Conservation (phyloP, 2,329 filamentous ascomycete species). For the Monascus ruber region DNA sequence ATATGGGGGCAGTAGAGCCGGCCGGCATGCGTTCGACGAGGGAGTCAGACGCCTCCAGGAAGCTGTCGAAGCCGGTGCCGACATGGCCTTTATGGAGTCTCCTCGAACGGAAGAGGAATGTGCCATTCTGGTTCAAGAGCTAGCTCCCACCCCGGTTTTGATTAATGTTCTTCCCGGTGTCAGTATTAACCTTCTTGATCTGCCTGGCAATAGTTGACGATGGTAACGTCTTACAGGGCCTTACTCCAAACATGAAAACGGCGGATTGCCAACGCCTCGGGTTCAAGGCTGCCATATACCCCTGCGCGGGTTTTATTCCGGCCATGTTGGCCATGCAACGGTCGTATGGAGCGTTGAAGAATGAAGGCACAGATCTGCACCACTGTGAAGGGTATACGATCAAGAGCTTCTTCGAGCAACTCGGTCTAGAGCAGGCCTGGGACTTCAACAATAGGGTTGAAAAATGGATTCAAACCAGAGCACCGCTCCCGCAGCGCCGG, state of each 20-base stretch:
- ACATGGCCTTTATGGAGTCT: constrained; percentile 12
- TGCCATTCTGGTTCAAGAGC: neutral
- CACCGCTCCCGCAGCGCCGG: too few species aligned
- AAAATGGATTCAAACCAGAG: neutral
- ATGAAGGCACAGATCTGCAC: constrained; percentile 2
- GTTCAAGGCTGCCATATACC: constrained; percentile 3
- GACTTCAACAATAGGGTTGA: constrained; percentile 1
- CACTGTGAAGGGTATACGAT: constrained; percentile 2
- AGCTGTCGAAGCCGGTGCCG: constrained; percentile 30
- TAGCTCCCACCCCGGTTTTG: neutral
- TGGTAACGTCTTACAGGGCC: neutral
- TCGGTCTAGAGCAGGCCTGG: constrained; percentile 2
- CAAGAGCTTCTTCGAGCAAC: constrained; percentile 2
- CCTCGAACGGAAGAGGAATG: constrained; percentile 5
- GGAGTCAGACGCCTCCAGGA: constrained; percentile 40
- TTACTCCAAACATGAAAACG: constrained; percentile 2
- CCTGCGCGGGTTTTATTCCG: constrained; percentile 3
- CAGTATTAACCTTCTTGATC: too few species aligned
- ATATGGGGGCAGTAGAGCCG: constrained; percentile 21
- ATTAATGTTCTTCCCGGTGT: neutral
- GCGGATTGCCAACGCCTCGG: constrained; percentile 2
- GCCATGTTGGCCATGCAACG: constrained; percentile 4
- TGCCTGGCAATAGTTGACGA: too few species aligned
- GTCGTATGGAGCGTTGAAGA: constrained; percentile 1
- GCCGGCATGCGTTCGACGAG: constrained; percentile 29